These are phyloP conservation scores for Vanilla planifolia DNA, from an alignment of 106 monocot species.

Conservation along the genomic window DNA sequence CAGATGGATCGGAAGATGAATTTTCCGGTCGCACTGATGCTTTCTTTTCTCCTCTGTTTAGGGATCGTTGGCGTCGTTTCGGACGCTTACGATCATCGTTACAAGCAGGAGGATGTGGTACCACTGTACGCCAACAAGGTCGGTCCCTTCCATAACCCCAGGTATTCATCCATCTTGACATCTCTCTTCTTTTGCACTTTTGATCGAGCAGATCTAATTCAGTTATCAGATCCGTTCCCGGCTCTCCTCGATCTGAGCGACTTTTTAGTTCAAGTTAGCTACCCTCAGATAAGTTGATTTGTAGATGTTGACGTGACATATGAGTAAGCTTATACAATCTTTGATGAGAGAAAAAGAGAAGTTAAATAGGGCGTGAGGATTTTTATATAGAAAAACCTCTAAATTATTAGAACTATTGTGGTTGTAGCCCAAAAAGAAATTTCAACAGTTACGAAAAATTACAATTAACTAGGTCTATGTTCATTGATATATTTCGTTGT, in stretches of 20 bases:
- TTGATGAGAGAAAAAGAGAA: too few species aligned
- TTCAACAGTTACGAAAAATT: too few species aligned
- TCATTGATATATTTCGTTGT: too few species aligned
- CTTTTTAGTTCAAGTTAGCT: not conserved
- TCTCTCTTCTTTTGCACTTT: not conserved
- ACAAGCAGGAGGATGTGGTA: slow-evolving; percentile 40
- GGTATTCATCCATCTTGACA: slow-evolving; percentile 13
- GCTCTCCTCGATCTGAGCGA: not conserved
- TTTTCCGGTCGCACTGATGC: not conserved
- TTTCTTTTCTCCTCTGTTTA: not conserved
- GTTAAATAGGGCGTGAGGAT: too few species aligned
- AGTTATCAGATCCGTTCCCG: not conserved
- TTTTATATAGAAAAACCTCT: too few species aligned
- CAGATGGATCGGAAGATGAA: not conserved
- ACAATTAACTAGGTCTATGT: too few species aligned
- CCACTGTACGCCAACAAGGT: slow-evolving; percentile 69
- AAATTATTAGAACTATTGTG: too few species aligned
- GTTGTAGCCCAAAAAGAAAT: too few species aligned
- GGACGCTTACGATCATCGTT: slow-evolving; percentile 54
- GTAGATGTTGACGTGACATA: not conserved
- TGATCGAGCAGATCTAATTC: not conserved
- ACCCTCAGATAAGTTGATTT: too few species aligned
- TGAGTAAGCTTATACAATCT: not conserved
- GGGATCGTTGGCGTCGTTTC: slow-evolving; percentile 17
- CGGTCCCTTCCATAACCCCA: slow-evolving; percentile 66